phyloP scores from a whole-genome alignment of 495 filamentous ascomycete species.

The Talaromyces stipitatus region DNA sequence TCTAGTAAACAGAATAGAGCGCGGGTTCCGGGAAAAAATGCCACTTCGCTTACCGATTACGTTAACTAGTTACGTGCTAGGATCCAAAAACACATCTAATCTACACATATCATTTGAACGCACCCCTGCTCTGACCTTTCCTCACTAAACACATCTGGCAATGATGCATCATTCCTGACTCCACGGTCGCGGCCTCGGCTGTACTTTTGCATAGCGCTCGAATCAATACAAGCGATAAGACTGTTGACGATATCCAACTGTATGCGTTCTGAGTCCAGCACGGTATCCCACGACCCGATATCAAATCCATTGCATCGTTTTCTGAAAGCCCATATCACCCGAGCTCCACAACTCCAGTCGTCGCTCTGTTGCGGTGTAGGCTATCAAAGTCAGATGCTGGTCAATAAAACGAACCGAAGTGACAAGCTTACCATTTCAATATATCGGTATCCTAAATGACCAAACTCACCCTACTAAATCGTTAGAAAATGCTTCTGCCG shows the following conservation, averaged over 20 bases:
- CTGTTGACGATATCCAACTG: not conserved
- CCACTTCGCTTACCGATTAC: too few relatives aligned
- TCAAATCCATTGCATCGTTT: constrained; percentile 15
- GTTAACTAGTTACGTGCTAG: not conserved
- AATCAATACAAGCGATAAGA: not conserved
- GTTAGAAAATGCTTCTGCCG: not conserved
- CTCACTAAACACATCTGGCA: not conserved
- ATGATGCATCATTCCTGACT: not conserved
- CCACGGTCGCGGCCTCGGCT: not conserved
- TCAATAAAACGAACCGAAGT: not conserved
- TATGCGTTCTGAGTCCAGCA: constrained; percentile 11
- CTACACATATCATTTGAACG: not conserved
- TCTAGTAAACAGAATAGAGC: too few relatives aligned
- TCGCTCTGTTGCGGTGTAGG: constrained; percentile 13
- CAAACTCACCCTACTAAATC: not conserved
- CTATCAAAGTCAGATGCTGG: not conserved
- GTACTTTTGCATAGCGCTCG: not conserved
- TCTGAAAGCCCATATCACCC: constrained; percentile 13
- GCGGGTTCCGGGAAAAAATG: too few relatives aligned
- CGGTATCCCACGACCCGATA: constrained; percentile 12
- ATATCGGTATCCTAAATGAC: not conserved
- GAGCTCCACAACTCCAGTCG: constrained; percentile 13
- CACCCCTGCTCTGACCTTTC: not conserved
- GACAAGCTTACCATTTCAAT: not conserved
- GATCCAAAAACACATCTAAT: not conserved